These are phyloP conservation scores for Umbilicaria muhlenbergii DNA, from an alignment of 495 filamentous ascomycete species.

Conservation along the genomic window DNA sequence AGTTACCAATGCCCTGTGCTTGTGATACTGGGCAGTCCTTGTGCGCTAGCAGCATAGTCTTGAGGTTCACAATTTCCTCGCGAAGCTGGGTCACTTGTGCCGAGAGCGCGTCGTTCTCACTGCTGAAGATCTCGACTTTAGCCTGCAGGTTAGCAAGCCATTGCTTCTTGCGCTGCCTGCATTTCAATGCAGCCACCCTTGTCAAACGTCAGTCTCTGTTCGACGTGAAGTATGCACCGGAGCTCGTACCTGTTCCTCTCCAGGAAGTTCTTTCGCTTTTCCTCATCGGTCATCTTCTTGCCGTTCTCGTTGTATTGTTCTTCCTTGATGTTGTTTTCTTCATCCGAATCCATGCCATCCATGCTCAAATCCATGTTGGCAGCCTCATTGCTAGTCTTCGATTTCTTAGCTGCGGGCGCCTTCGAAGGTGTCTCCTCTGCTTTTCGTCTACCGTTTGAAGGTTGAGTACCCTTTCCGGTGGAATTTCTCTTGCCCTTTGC, in stretches of 20 bases:
- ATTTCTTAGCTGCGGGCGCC: constrained; percentile 51
- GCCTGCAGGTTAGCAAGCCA: constrained; percentile 92
- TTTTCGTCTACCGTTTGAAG: constrained; percentile 56
- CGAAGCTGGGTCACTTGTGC: constrained; percentile 68
- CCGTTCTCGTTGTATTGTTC: constrained; percentile 22
- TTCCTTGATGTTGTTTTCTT: constrained; percentile 38
- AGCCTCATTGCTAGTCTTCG: constrained; percentile 40
- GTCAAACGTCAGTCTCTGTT: not conserved
- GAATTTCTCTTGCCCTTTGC: constrained; percentile 55
- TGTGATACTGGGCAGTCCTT: constrained; percentile 94
- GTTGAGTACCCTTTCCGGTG: constrained; percentile 24
- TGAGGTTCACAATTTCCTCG: constrained; percentile 91
- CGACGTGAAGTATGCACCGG: not conserved
- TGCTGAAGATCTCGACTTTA: constrained; percentile 84
- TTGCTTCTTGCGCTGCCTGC: constrained; percentile 96
- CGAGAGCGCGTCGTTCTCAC: constrained; percentile 79
- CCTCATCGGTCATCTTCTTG: constrained; percentile 97
- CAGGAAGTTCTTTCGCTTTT: constrained; percentile 95
- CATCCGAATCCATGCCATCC: constrained; percentile 37
- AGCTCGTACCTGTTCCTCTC: constrained; percentile 79
- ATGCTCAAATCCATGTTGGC: constrained; percentile 37
- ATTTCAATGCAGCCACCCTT: constrained; percentile 92
- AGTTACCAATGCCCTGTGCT: constrained; percentile 60
- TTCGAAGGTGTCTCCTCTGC: constrained; percentile 59
- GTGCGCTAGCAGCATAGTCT: constrained; percentile 83